Conservation (phyloP, 345 rosid genomes). For the Adansonia digitata region DNA sequence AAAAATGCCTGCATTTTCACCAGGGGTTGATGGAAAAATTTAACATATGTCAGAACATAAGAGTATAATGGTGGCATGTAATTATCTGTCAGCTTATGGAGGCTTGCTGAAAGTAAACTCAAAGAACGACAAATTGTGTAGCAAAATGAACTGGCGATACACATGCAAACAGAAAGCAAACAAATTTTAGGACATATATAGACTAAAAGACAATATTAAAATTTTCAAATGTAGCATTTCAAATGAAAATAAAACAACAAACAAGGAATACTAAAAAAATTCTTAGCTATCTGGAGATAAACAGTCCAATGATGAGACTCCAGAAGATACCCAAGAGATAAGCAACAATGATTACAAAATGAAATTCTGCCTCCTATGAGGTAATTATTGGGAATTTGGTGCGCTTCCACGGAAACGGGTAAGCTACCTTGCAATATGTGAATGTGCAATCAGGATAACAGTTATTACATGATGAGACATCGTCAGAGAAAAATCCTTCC, state of each 20-base stretch:
- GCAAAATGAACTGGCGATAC: neutral
- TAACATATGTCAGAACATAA: neutral
- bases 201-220: neutral
- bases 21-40: neutral
- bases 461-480: conserved; percentile 98
- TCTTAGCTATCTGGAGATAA: neutral
- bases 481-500: conserved; percentile 96
- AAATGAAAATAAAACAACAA: neutral
- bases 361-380: neutral
- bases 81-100: neutral
- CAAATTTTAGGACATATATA: neutral
- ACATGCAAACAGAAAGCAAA: neutral
- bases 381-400: conserved; percentile 1
- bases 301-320: neutral
- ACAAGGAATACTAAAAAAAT: neutral
- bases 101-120: neutral
- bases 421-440: conserved; percentile 67
- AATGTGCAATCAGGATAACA: conserved; percentile 65
- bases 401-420: neutral
- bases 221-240: too few relatives aligned
- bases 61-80: neutral
- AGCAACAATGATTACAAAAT: neutral
- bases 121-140: neutral
- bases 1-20: neutral
- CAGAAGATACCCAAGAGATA: neutral